Base-by-base conservation (phyloP, 108 stramenopile species). In the Cylindrotheca fusiformis region DNA sequence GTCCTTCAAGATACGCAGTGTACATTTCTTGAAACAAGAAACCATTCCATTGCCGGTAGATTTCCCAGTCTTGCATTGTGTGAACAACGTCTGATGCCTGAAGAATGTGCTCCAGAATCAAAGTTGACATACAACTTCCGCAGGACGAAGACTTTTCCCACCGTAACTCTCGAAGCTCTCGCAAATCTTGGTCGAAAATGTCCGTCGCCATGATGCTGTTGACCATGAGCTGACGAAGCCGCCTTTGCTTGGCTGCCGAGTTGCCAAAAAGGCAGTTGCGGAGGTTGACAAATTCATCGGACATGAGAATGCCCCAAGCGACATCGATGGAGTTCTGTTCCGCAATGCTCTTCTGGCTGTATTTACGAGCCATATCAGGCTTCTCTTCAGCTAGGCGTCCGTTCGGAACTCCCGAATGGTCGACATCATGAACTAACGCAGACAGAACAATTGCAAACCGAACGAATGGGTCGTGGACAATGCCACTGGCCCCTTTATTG, bases 391-490 rank as follows among this genome's bases (percentile, higher is more conserved):
- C 64, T 17, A 79, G 63, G 28, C 71, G 77, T 17, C 47, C 21
- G 49, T 78, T 78, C 19, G 71, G 44, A 10, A 78, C 68, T 28
- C 77, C 77, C 12, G 33, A 31, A 58, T 78, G 77, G 18, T 72
- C 85, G 24, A 83, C 81, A 61, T 86, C 50, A 49, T 83, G 85
- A 44, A 83, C 65, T 17, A 83, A 62, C 21, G 85, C 82, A 10
- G 84, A 78, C 30, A 83, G 78, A 26, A 81, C 59, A 58, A 74
- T 52, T 30, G 82, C 82, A 20, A 83, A 74, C 17, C 52, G 58
- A 10, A 67, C 63, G 1, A 69, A 58, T 26, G 85, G 79, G 71
- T 86, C 82, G 36, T 10, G 14, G 10, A 14, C 14, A 41, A 41
- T 41, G 10, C 14, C 14, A 10, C 36, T 6, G 14, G 6, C 14